Conservation (phyloP, 2,329 filamentous ascomycete species). For the Aspergillus ustus region DNA sequence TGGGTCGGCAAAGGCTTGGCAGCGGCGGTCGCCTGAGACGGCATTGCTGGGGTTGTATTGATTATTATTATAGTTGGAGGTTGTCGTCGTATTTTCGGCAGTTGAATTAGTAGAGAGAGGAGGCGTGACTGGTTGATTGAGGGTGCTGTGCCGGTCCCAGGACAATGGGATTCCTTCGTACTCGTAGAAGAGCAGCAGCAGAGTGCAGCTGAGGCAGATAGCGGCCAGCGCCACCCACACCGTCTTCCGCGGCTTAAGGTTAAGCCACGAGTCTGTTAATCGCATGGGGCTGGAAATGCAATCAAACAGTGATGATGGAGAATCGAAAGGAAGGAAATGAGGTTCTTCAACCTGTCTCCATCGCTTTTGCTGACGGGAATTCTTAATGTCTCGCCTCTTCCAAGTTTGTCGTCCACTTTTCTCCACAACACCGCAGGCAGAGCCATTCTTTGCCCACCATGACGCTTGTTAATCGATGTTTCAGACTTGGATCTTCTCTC, state of each 20-base stretch:
- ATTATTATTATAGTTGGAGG: background rate
- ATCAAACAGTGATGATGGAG: background rate
- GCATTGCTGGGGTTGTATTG: conserved; percentile 9
- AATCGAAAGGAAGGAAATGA: background rate
- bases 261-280: conserved; percentile 5
- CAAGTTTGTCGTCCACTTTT: background rate
- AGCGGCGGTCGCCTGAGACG: conserved; percentile 31
- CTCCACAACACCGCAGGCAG: background rate
- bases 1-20: conserved; percentile 50
- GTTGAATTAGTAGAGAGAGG: background rate
- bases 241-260: conserved; percentile 6
- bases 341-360: background rate
- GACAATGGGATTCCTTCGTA: conserved; percentile 13
- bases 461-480: conserved; percentile 1
- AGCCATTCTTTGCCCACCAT: background rate
- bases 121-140: background rate
- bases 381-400: background rate
- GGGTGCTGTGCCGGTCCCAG: conserved; percentile 1
- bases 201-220: conserved; percentile 12
- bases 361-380: background rate
- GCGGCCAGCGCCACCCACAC: conserved; percentile 19
- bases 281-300: background rate
- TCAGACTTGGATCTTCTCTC: background rate
- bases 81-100: background rate
- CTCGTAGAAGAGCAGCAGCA: conserved; percentile 14